phyloP scores from a whole-genome alignment of 192 early-diverging fungal species.

The Dissophora ornata region DNA sequence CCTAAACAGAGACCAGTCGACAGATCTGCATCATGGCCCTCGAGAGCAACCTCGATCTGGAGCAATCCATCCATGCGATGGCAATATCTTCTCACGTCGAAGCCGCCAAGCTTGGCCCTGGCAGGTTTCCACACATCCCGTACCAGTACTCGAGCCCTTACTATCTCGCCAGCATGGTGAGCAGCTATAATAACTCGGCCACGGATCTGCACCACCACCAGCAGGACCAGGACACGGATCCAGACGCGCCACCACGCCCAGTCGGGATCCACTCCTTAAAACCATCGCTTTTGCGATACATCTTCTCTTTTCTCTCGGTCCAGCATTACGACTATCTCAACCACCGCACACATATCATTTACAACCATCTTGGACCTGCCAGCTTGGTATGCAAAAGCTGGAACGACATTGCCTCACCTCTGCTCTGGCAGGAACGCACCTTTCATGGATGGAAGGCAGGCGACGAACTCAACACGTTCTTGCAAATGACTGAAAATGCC shows the following conservation, averaged over 20 bases:
- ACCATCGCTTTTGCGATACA: constrained; percentile 42
- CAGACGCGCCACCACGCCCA: not conserved
- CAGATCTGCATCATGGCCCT: constrained; percentile 22
- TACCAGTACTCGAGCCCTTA: constrained; percentile 38
- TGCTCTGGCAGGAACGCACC: constrained; percentile 52
- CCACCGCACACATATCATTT: constrained; percentile 49
- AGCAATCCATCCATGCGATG: constrained; percentile 29
- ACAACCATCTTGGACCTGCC: constrained; percentile 42
- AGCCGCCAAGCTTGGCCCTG: not conserved
- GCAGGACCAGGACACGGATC: constrained; percentile 1
- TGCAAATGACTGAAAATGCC: constrained; percentile 47
- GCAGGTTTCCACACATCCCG: not conserved
- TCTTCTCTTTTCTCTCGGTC: constrained; percentile 42
- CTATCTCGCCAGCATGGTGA: constrained; percentile 16
- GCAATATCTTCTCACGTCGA: constrained; percentile 13
- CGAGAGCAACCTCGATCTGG: constrained; percentile 26
- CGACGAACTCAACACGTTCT: constrained; percentile 50
- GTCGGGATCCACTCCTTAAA: constrained; percentile 44
- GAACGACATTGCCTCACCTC: constrained; percentile 47
- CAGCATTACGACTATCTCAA: constrained; percentile 53
- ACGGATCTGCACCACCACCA: constrained; percentile 23
- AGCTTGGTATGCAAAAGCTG: constrained; percentile 46
- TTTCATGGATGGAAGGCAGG: constrained; percentile 55
- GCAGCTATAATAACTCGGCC: constrained; percentile 32
- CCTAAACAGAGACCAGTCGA: not conserved